Percentiles rank a stretch among this genome's conserved stretches.
Conservation (phyloP, 768 basidiomycete genomes). For the Boletus huronensis region DNA sequence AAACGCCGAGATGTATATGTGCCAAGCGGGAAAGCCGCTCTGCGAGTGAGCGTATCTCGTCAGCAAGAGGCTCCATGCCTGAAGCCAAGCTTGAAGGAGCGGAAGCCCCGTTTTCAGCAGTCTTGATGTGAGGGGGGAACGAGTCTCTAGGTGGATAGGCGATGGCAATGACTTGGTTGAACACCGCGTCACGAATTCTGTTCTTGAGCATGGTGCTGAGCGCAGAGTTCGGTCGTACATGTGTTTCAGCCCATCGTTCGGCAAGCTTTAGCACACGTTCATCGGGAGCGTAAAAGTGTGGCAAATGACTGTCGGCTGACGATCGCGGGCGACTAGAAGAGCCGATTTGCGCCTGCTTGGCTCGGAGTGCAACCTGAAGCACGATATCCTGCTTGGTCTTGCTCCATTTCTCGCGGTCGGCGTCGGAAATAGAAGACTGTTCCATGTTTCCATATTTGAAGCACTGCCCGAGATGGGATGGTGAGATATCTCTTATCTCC, state of each 20-base stretch:
- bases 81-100: conserved; percentile 32
- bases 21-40: conserved; percentile 72
- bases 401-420: conserved; percentile 52
- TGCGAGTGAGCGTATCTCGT: conserved; percentile 62
- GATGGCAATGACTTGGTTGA: conserved; percentile 53
- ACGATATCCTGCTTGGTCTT: conserved; percentile 61
- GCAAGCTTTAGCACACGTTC: conserved; percentile 55
- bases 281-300: conserved; percentile 39
- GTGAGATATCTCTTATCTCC: conserved; percentile 68
- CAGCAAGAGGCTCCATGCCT: conserved; percentile 69
- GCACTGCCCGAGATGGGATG: conserved; percentile 58
- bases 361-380: conserved; percentile 72
- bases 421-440: conserved; percentile 23
- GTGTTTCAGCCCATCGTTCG: conserved; percentile 65
- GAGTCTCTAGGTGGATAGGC: conserved; percentile 48
- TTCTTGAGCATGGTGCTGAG: conserved; percentile 59
- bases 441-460: conserved; percentile 38
- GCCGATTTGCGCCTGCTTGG: conserved; percentile 42
- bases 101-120: conserved; percentile 19
- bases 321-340: conserved; percentile 24
- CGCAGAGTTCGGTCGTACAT: conserved; percentile 59
- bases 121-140: conserved; percentile 28
- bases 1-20: conserved; percentile 71
- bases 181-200: conserved; percentile 61
- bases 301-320: conserved; percentile 25